Base-by-base conservation (phyloP, 192 early-diverging fungal species). In the Coemansia sp. region DNA sequence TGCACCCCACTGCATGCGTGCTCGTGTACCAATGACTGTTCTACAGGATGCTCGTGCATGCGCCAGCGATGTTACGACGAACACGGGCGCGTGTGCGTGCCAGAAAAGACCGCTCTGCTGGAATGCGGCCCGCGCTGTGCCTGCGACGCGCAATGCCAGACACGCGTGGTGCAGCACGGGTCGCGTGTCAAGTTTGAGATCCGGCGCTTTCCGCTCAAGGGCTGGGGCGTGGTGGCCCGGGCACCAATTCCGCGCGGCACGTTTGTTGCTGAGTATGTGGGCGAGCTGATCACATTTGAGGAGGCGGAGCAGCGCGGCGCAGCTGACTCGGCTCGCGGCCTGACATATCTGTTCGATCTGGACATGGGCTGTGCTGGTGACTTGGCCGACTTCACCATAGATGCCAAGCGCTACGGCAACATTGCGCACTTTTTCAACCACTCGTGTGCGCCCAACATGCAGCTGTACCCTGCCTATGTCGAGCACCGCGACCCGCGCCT, bases 351-450 rank as follows among this genome's bases (percentile, higher is more conserved):
- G 52, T 87, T 90, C 53, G 95, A 99, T 55, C 82, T 84, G 40
- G 68, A 87, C 55, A 82, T 81, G 48, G 91, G 88, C n/a, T 77
- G 83, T 13, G 73, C 85, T 55, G 89, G 93, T 54, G 97, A 97
- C 40, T 88, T 94, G 51, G 92, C 98, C 86, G 89, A 88, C 52
- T 78, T 97, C 19, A 88, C 92, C 36, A 93, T 99, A 45, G 97
- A 99, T 61, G 95, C 97, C 8, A 91, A 87, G 13, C 83, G 84
- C 30, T 86, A 86, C 37, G 97, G 97, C 12, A 94, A 93, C 68
- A 70, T 94, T n/a, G 88, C 94, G 20, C 84, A 92, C 26, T 99
- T 99, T 64, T 94, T 99, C 70, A 99, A 99, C 75, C 97, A 99
- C 76, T 92, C 89, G 36, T 99, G 97, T 71, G 79, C 80, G 20